These are phyloP conservation scores for Talaromyces thailandensis DNA, from an alignment of 495 filamentous ascomycete species.

Conservation along the genomic window DNA sequence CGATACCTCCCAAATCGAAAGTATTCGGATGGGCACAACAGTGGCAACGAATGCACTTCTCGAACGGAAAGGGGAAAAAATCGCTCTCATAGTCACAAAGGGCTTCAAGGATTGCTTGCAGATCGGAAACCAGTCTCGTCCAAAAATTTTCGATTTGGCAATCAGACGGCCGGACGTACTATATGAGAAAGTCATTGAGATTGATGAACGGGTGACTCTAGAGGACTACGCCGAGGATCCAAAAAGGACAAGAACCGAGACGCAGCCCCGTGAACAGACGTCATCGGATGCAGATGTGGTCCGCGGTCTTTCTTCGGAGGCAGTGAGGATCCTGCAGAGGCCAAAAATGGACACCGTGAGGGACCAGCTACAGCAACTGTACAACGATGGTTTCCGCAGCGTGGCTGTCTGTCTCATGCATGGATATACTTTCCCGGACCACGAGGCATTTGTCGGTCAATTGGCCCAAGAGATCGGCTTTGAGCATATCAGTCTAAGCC, in stretches of 20 bases:
- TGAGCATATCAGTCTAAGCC: constrained; percentile 37
- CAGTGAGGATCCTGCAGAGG: constrained; percentile 29
- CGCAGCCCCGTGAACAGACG: constrained; percentile 2
- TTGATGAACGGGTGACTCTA: constrained; percentile 67
- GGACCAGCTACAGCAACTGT: constrained; percentile 25
- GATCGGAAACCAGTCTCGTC: constrained; percentile 64
- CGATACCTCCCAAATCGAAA: constrained; percentile 69
- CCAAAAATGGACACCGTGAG: constrained; percentile 16
- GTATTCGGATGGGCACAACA: constrained; percentile 71
- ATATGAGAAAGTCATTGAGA: constrained; percentile 56
- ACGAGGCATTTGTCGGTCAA: constrained; percentile 36
- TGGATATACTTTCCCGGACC: constrained; percentile 29
- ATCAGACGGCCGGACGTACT: constrained; percentile 63
- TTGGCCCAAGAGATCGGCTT: constrained; percentile 23
- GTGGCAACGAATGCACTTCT: constrained; percentile 70
- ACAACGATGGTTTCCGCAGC: constrained; percentile 22
- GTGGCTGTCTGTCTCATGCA: constrained; percentile 30
- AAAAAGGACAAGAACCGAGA: constrained; percentile 10
- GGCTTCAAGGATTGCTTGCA: constrained; percentile 78
- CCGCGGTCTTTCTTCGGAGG: constrained; percentile 27
- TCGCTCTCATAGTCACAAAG: constrained; percentile 72
- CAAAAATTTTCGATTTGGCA: constrained; percentile 63
- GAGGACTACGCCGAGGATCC: constrained; percentile 43
- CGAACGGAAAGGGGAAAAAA: constrained; percentile 77
- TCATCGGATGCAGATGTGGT: constrained; percentile 7